Conservation (phyloP, 495 filamentous ascomycete species). For the Glarea lozoyensis region DNA sequence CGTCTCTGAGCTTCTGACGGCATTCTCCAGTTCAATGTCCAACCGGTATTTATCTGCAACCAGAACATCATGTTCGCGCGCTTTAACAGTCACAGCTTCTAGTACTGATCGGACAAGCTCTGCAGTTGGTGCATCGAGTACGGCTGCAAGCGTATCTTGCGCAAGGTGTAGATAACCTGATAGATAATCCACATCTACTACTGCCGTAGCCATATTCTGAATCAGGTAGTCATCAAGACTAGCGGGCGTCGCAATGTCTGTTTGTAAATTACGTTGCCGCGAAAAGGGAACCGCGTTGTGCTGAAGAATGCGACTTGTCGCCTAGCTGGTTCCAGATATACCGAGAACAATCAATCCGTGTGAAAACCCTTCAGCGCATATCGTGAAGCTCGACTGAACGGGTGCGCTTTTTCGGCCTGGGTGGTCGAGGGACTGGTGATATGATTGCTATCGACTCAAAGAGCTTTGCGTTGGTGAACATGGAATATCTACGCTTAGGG, state of each 20-base stretch:
- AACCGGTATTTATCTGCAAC: constrained; percentile 74
- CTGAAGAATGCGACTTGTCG: too few relatives aligned
- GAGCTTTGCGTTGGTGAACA: too few relatives aligned
- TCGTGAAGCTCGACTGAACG: too few relatives aligned
- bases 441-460: too few relatives aligned
- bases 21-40: constrained; percentile 89
- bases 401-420: too few relatives aligned
- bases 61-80: constrained; percentile 68
- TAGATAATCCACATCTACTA: constrained; percentile 67
- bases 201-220: constrained; percentile 60
- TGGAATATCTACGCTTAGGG: too few relatives aligned
- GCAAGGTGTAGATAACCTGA: constrained; percentile 66
- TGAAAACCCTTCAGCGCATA: too few relatives aligned
- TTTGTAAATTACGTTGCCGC: too few relatives aligned
- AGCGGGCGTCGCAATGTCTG: neutral
- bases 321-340: too few relatives aligned
- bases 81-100: constrained; percentile 57
- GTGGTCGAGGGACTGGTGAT: too few relatives aligned
- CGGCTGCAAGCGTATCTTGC: constrained; percentile 52
- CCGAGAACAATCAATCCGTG: too few relatives aligned
- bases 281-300: too few relatives aligned
- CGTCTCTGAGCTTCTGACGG: constrained; percentile 69
- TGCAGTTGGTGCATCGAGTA: constrained; percentile 63
- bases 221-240: constrained; percentile 11
- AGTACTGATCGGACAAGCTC: constrained; percentile 68